These are phyloP conservation scores for Cytospora piceicola DNA, from an alignment of 2,329 filamentous ascomycete genomes.

Conservation along the genomic window DNA sequence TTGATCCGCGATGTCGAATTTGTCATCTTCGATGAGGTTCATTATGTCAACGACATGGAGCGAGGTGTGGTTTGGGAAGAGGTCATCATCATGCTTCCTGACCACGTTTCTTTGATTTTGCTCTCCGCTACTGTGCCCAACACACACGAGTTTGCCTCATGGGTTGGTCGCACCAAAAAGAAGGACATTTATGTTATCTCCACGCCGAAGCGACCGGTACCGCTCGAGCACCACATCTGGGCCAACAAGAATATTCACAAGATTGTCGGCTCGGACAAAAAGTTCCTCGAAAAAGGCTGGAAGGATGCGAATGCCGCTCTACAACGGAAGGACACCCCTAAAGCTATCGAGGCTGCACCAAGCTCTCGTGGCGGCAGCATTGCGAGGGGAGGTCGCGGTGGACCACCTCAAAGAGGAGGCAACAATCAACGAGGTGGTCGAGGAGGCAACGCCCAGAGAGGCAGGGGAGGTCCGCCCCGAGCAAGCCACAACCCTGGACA, in stretches of 20 bases:
- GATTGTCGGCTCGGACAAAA: conserved; percentile 91
- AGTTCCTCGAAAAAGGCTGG: conserved; percentile 90
- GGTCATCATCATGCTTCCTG: conserved; percentile 98
- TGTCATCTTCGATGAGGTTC: conserved; percentile 98
- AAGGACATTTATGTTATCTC: conserved; percentile 99
- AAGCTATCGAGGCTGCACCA: conserved; percentile 48
- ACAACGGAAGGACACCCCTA: conserved; percentile 79
- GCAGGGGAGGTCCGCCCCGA: conserved; percentile 60
- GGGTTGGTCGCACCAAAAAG: conserved; percentile 97
- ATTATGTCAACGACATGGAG: conserved; percentile 96
- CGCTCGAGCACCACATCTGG: conserved; percentile 95
- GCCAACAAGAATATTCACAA: conserved; percentile 90
- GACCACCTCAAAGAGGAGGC: conserved; percentile 51
- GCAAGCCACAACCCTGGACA: conserved; percentile 73
- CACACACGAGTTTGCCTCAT: conserved; percentile 96
- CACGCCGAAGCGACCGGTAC: conserved; percentile 91
- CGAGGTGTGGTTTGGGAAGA: conserved; percentile 99
- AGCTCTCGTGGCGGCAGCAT: conserved; percentile 52
- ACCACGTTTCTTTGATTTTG: conserved; percentile 93
- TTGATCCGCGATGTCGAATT: conserved; percentile 97
- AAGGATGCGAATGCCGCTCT: conserved; percentile 87
- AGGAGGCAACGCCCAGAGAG: conserved; percentile 57
- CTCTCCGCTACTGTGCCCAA: conserved; percentile 97
- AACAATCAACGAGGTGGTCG: conserved; percentile 52
- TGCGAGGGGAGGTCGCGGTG: conserved; percentile 55